These are phyloP conservation scores for Onygenales sp. DNA, from an alignment of 2,329 filamentous ascomycete genomes.

Conservation along the genomic window DNA sequence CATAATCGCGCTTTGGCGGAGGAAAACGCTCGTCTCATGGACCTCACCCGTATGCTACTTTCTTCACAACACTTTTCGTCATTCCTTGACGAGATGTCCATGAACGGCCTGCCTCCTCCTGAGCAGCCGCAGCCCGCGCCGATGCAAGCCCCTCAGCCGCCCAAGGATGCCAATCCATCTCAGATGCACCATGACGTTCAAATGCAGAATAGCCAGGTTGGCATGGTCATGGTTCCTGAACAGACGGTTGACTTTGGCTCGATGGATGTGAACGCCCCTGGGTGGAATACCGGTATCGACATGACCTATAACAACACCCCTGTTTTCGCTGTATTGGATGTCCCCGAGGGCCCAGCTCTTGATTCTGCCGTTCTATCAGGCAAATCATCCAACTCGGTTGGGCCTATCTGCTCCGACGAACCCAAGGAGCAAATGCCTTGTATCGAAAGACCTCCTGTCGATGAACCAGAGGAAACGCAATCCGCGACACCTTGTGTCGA, in stretches of 20 bases:
- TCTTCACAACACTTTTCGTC: constrained; percentile 73
- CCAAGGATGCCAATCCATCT: constrained; percentile 57
- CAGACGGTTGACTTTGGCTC: constrained; percentile 65
- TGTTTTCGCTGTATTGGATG: constrained; percentile 60
- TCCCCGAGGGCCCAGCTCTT: constrained; percentile 56
- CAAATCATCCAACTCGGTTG: constrained; percentile 53
- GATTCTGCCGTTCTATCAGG: constrained; percentile 57
- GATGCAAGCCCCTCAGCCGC: constrained; percentile 32
- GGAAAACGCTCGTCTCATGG: constrained; percentile 72
- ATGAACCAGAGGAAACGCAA: constrained; percentile 10
- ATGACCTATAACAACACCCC: constrained; percentile 35
- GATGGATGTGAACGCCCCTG: constrained; percentile 46
- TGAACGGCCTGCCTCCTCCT: constrained; percentile 42
- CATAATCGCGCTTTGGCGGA: constrained; percentile 76
- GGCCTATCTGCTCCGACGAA: constrained; percentile 33
- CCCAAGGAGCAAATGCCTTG: constrained; percentile 42
- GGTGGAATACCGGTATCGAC: constrained; percentile 39
- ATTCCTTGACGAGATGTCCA: constrained; percentile 63
- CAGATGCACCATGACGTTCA: constrained; percentile 43
- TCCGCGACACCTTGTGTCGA: constrained; percentile 19
- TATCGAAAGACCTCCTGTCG: constrained; percentile 31
- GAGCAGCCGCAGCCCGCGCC: constrained; percentile 28
- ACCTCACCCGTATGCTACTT: constrained; percentile 72
- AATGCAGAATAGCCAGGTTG: constrained; percentile 54
- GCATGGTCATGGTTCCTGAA: constrained; percentile 77